Evolutionary conservation across 108 stramenopile species (phyloP).

Genomic region (Fistulifera pelliculosa): DNA sequence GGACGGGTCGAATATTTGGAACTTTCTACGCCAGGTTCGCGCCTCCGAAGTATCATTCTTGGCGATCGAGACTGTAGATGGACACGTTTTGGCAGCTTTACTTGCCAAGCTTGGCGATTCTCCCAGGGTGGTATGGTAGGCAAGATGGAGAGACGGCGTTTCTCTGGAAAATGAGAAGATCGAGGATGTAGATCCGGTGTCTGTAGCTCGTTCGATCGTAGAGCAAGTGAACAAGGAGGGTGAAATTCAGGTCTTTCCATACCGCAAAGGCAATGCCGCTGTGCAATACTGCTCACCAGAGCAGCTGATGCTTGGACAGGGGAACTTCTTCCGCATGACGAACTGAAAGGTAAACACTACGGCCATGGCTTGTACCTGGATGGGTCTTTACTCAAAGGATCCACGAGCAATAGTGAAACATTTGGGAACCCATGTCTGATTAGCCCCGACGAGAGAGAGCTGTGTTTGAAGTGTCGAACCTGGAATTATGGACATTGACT

Average conservation of each 20-base stretch:
- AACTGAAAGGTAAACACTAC: slow-evolving; percentile 13
- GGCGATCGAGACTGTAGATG: slow-evolving; percentile 70
- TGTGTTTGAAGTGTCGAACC: slow-evolving; percentile 47
- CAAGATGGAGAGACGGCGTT: slow-evolving; percentile 38
- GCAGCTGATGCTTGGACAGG: slow-evolving; percentile 56
- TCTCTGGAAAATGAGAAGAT: slow-evolving; percentile 69
- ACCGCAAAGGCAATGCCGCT: slow-evolving; percentile 44
- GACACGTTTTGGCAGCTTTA: slow-evolving; percentile 68
- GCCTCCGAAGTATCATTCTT: slow-evolving; percentile 49
- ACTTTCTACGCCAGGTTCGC: slow-evolving; percentile 42
- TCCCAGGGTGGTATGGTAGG: slow-evolving; percentile 35
- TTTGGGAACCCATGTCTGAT: slow-evolving; percentile 64
- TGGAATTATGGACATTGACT: slow-evolving; percentile 70
- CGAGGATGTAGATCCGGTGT: slow-evolving; percentile 27
- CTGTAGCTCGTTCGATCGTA: slow-evolving; percentile 25
- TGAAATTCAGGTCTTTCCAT: slow-evolving; percentile 62
- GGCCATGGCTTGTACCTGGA: slow-evolving; percentile 57
- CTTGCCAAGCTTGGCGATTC: slow-evolving; percentile 48
- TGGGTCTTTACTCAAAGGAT: slow-evolving; percentile 34
- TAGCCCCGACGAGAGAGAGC: slow-evolving; percentile 19
- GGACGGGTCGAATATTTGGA: slow-evolving; percentile 49
- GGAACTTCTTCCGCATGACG: slow-evolving; percentile 15
- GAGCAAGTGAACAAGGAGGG: slow-evolving; percentile 60
- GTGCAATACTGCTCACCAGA: slow-evolving; percentile 56
- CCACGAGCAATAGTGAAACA: slow-evolving; percentile 56